phyloP scores from a whole-genome alignment of 306 rosid species.

The Sindora glabra region DNA sequence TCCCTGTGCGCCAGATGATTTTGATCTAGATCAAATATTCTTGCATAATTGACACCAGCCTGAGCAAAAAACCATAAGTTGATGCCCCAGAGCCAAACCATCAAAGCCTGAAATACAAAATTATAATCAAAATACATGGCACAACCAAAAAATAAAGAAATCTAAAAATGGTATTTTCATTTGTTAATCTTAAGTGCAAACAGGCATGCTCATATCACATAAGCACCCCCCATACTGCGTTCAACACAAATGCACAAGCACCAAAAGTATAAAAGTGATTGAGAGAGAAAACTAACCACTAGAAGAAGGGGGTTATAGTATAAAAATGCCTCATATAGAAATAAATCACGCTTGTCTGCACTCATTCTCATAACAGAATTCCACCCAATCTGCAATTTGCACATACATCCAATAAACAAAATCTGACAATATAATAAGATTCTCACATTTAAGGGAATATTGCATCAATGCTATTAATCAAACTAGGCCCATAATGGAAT shows the following conservation, averaged over 20 bases:
- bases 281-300: too few relatives aligned
- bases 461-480: slow-evolving; percentile 1
- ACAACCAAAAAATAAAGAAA: slow-evolving; percentile 10
- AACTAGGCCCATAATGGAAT: background rate
- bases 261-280: too few relatives aligned
- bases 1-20: slow-evolving; percentile 78
- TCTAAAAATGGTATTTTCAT: background rate
- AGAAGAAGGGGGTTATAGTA: too few relatives aligned
- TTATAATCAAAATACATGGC: slow-evolving; percentile 5
- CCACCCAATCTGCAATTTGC: slow-evolving; percentile 80
- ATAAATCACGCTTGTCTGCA: slow-evolving; percentile 75
- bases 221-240: too few relatives aligned
- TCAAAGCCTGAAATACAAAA: slow-evolving; percentile 64
- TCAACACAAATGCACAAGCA: too few relatives aligned
- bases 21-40: slow-evolving; percentile 86
- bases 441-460: background rate
- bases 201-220: too few relatives aligned
- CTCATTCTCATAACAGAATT: slow-evolving; percentile 99
- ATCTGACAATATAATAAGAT: slow-evolving; percentile 14
- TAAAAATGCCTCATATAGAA: too few relatives aligned
- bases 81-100: slow-evolving; percentile 98
- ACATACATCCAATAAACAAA: slow-evolving; percentile 13
- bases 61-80: slow-evolving; percentile 81
- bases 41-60: slow-evolving; percentile 59
- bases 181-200: slow-evolving; percentile 9